Evolutionary conservation across 441 rosid species (phyloP).

Genomic region (Lepidium campestre): DNA sequence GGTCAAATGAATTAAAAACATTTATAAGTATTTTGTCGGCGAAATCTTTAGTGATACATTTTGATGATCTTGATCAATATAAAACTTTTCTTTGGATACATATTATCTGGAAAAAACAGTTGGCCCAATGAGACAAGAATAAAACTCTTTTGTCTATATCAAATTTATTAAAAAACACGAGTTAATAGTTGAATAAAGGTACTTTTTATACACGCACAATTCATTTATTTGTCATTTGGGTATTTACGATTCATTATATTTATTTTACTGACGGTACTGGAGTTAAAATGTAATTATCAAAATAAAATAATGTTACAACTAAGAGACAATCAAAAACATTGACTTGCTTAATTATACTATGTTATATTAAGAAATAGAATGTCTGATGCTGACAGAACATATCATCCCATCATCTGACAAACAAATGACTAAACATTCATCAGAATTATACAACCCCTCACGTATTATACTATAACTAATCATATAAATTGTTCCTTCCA

Average conservation of each 20-base stretch:
- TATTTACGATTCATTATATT: not conserved
- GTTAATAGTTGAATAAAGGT: slow-evolving; percentile 7
- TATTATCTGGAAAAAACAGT: slow-evolving; percentile 6
- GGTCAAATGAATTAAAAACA: not conserved
- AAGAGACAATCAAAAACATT: not conserved
- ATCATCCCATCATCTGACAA: not conserved
- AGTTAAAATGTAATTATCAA: not conserved
- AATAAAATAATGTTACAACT: not conserved
- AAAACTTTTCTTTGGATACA: slow-evolving; percentile 10
- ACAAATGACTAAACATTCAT: not conserved
- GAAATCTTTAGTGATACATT: not conserved
- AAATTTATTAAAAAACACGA: slow-evolving; percentile 6
- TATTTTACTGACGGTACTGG: slow-evolving; percentile 14
- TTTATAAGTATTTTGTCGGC: not conserved
- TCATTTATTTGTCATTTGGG: not conserved
- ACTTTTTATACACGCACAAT: slow-evolving; percentile 1
- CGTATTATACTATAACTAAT: slow-evolving; percentile 8
- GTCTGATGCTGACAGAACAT: not conserved
- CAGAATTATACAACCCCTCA: not conserved
- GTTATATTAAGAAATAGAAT: not conserved
- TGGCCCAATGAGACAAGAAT: slow-evolving; percentile 23
- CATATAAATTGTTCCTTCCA: slow-evolving; percentile 2
- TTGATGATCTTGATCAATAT: slow-evolving; percentile 1
- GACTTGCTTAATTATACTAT: slow-evolving; percentile 1
- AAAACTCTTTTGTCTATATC: slow-evolving; percentile 11